Base-by-base conservation (phyloP, 2,329 filamentous ascomycete genomes). In the Didymella lethalis region DNA sequence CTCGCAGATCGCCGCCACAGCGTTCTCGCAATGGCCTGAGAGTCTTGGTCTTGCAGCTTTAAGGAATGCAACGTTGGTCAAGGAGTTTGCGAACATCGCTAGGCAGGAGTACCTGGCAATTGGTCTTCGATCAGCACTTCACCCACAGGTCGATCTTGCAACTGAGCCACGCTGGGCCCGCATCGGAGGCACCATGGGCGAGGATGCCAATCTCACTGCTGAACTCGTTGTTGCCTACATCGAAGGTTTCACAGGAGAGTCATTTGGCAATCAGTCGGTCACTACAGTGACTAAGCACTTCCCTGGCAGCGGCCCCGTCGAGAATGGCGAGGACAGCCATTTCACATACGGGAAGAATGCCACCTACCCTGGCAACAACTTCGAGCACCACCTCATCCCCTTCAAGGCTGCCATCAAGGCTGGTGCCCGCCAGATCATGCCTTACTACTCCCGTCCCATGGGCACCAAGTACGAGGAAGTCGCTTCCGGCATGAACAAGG, bases 281-380 rank as follows among this genome's bases (percentile, higher is more conserved):
- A 78, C 77, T 1, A 81, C 83, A 0, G 78, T 84, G 1, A 83
- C 82, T 0, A 85, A 85, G 69, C 83, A 85, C 61, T 85, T 85
- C 63, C 83, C 83, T 0, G 83, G 83, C 4, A 81, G 78, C 7
- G 83, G 83, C 0, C 78, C 83, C 0, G 77, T 81, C 64, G 71
- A 82, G 56, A 71, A 82, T 46, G 83, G 83, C 20, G 81, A 84
- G 46, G 83, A 85, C 63, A 79, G 81, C 16, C 83, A 85, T 54
- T 85, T 85, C 59, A 68, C 70, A 0, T 84, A 84, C 55, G 83
- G 83, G 31, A 83, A 83, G 66, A 82, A 85, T 53, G 62, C 71
- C 1, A 80, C 79, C 0, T 85, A 84, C 48, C 83, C 83, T 0
- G 83, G 82, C 1, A 66, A 79, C 38, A 84, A 84, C 58, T 74